A percentile compares a stretch with the other conserved stretches of the same genome.
Conservation (phyloP, 2,329 filamentous ascomycete species). For the Fusarium hainanense region DNA sequence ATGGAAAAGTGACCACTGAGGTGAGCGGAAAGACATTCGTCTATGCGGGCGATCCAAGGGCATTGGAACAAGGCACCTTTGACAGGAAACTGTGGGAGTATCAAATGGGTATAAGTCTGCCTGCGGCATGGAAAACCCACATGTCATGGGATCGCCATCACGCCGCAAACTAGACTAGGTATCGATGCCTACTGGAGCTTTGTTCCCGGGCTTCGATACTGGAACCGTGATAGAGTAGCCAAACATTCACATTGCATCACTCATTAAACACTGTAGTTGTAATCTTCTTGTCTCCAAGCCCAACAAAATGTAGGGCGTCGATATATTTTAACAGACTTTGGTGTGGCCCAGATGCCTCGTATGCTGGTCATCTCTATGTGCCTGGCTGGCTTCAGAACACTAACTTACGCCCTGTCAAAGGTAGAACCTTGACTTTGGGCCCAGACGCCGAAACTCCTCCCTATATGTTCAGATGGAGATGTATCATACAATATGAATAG, state of each 20-base stretch:
- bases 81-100: background rate
- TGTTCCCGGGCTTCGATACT: background rate
- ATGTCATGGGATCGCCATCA: background rate
- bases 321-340: constrained; percentile 30
- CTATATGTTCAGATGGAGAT: constrained; percentile 30
- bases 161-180: constrained; percentile 9
- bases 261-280: background rate
- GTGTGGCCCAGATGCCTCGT: constrained; percentile 18
- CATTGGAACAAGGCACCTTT: constrained; percentile 10
- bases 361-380: constrained; percentile 20
- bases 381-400: constrained; percentile 16
- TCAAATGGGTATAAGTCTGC: constrained; percentile 1
- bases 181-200: background rate
- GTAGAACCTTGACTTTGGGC: constrained; percentile 2
- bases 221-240: background rate
- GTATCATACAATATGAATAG: constrained; percentile 34
- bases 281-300: constrained; percentile 13
- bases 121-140: background rate
- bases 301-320: constrained; percentile 17
- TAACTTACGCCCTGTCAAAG: constrained; percentile 14
- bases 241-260: background rate
- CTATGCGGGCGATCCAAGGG: constrained; percentile 11
- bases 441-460: constrained; percentile 28
- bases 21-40: constrained; percentile 7
- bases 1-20: background rate